Evolutionary conservation across 805 yeast species (phyloP).

Genomic region (Candida qinlingensis): DNA sequence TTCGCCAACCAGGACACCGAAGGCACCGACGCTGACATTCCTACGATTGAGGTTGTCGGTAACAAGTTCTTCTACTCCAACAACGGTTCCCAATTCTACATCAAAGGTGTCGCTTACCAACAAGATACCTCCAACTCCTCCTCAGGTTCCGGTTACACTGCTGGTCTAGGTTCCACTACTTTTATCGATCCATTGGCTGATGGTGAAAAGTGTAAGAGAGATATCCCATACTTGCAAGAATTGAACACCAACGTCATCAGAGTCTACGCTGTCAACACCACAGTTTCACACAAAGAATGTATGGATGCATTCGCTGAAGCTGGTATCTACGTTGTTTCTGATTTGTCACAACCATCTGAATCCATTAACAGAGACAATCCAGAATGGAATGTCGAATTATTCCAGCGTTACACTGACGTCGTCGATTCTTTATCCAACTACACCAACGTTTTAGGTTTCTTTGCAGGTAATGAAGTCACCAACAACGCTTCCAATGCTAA

Average conservation of each 20-base stretch:
- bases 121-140: constrained; percentile 46
- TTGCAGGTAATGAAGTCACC: constrained; percentile 89
- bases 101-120: constrained; percentile 76
- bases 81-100: constrained; percentile 70
- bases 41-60: constrained; percentile 55
- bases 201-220: constrained; percentile 58
- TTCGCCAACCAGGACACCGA: constrained; percentile 20
- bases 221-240: constrained; percentile 57
- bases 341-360: constrained; percentile 66
- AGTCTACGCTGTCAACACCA: constrained; percentile 72
- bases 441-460: constrained; percentile 77
- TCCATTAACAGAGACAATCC: constrained; percentile 73
- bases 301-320: constrained; percentile 66
- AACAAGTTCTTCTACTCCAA: constrained; percentile 65
- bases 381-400: constrained; percentile 61
- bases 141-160: constrained; percentile 13
- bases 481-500: constrained; percentile 67
- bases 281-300: constrained; percentile 61
- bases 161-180: constrained; percentile 21
- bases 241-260: constrained; percentile 64
- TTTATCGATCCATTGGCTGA: constrained; percentile 66
- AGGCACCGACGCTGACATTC: constrained; percentile 29
- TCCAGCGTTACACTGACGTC: constrained; percentile 66
- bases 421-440: constrained; percentile 69
- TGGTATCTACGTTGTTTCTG: constrained; percentile 82